Evolutionary conservation across 805 yeast genomes (phyloP), one percentile per base, ranked within the genome.

Genomic region (Aciculoconidium aculeatum): DNA sequence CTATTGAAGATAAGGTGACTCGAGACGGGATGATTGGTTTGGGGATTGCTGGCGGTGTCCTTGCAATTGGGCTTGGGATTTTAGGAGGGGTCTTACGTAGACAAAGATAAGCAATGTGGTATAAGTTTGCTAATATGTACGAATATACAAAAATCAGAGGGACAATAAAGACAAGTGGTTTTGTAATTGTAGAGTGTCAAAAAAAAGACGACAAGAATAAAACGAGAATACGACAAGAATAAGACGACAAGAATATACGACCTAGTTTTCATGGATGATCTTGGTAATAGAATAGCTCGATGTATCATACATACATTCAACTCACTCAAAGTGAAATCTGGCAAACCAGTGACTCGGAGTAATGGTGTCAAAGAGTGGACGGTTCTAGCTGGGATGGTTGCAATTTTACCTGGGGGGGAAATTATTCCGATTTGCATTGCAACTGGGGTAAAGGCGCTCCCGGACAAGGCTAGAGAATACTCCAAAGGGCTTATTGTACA

Each of bases 11-110:
- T 41, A 81, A 78, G 49, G 75, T 92, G 22, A 81, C 94, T 17
- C 75, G 71, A 45, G 96, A 94, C 49, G 95, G 96, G 0, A 63
- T 90, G 32, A 72, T 86, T 35, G 97, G 97, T 1, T 61, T 90
- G 30, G 95, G 95, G 0, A 66, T 92, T 15, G 79, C 86, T 0
- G 83, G 94, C 15, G 95, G 96, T 11, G 76, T 77, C 3, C 65
- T 90, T 26, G 96, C 96, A 1, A 70, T 84, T 3, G 92, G 90
- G 4, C 83, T 88, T 0, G 88, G 88, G 1, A 58, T 67, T 2
- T 16, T 57, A 15, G 67, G 75, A 1, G 60, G 70, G 2, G 34
- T 69, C 6, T 39, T 69, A 36, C 62, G 65, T 30, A 51, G 44
- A 30, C 53, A 53, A 40, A 36, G 51, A 14, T 47, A 36, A 31